phyloP scores from a whole-genome alignment of 768 basidiomycete species.

The Cyclocybe cylindracea region DNA sequence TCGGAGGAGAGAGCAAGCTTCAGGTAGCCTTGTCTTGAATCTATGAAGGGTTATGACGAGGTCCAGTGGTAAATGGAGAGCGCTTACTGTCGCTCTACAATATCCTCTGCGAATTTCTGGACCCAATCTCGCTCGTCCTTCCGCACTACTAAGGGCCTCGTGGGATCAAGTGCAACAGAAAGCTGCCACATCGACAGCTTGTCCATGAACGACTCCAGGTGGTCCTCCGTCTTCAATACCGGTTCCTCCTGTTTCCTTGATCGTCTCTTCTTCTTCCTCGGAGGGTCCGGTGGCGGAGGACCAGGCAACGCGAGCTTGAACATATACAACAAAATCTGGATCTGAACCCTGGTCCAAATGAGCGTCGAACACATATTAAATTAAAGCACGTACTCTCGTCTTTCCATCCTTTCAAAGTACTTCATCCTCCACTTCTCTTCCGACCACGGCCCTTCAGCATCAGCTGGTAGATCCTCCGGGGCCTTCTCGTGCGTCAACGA shows the following conservation, averaged over 20 bases:
- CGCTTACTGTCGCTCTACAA: conserved; percentile 66
- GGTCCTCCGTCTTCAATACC: conserved; percentile 41
- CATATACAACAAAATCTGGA: conserved; percentile 74
- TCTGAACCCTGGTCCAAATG: conserved; percentile 52
- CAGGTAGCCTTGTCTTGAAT: conserved; percentile 55
- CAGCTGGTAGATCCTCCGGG: conserved; percentile 28
- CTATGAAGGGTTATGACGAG: conserved; percentile 31
- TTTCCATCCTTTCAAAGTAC: conserved; percentile 70
- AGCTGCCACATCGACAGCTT: conserved; percentile 81
- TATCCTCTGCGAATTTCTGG: conserved; percentile 66
- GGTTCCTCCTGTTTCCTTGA: conserved; percentile 16
- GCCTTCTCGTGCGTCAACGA: conserved; percentile 62
- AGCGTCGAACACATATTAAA: neutral
- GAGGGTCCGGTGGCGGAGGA: conserved; percentile 20
- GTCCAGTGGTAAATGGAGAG: neutral
- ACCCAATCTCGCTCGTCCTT: conserved; percentile 64
- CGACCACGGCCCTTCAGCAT: conserved; percentile 38
- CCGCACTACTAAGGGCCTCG: conserved; percentile 6
- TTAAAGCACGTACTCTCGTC: conserved; percentile 52
- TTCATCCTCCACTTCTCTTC: conserved; percentile 53
- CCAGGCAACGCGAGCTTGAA: conserved; percentile 66
- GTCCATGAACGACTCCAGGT: conserved; percentile 75
- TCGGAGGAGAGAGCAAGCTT: conserved; percentile 56
- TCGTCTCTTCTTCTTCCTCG: conserved; percentile 28
- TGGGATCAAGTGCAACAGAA: conserved; percentile 36